Conservation (phyloP, 2,329 filamentous ascomycete species). For the Dichotomopilus funicola region DNA sequence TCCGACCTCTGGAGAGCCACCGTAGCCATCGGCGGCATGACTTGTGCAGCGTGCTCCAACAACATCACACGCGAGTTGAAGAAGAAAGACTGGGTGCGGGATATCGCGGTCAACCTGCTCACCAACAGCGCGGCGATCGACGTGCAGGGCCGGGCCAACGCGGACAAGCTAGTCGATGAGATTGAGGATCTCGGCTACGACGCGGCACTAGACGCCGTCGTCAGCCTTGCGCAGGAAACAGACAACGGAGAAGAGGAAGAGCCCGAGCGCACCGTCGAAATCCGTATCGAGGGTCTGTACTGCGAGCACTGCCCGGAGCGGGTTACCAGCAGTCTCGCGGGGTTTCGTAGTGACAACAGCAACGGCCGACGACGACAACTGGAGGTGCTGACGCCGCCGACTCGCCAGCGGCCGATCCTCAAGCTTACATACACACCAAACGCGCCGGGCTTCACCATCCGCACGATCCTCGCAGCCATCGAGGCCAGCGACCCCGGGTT, state of each 20-base stretch:
- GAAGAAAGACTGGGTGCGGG: constrained; percentile 51
- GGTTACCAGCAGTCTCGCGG: constrained; percentile 47
- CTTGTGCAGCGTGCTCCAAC: constrained; percentile 62
- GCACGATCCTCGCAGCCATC: constrained; percentile 65
- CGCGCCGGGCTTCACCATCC: constrained; percentile 64
- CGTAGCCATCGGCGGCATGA: constrained; percentile 66
- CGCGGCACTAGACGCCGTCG: constrained; percentile 48
- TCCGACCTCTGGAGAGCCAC: constrained; percentile 40
- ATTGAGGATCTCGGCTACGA: constrained; percentile 63
- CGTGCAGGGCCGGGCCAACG: constrained; percentile 42
- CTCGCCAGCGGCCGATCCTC: constrained; percentile 58
- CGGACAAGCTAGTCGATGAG: constrained; percentile 43
- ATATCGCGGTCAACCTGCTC: constrained; percentile 57
- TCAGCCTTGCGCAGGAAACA: constrained; percentile 30
- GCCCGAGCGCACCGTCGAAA: constrained; percentile 50
- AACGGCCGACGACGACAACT: constrained; percentile 33
- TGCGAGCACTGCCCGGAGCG: constrained; percentile 63
- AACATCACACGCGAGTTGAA: constrained; percentile 54
- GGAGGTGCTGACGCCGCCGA: constrained; percentile 48
- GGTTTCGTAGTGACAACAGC: constrained; percentile 33
- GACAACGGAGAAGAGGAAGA: constrained; percentile 4
- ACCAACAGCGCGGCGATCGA: constrained; percentile 60
- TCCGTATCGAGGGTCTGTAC: constrained; percentile 66
- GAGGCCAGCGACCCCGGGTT: constrained; percentile 60
- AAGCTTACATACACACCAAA: constrained; percentile 64